Conservation (phyloP, 2,329 filamentous ascomycete species). For the Penicillium decumbens region DNA sequence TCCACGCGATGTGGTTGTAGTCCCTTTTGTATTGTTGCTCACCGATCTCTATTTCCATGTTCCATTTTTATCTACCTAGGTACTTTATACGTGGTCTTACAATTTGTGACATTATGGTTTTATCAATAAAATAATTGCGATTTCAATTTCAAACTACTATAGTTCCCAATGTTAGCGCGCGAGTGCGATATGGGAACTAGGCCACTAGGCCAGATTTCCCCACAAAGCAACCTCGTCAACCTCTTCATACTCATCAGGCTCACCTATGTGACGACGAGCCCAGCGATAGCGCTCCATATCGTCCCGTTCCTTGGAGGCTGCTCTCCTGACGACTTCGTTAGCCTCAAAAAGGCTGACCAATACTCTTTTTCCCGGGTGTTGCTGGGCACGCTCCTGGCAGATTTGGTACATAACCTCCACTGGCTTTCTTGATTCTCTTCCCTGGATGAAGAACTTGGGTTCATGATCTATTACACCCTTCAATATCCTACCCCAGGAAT, state of each 20-base stretch:
- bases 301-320: constrained; percentile 29
- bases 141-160: background rate
- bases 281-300: background rate
- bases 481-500: background rate
- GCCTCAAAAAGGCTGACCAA: constrained; percentile 57
- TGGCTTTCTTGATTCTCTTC: constrained; percentile 3
- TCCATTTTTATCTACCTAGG: no score
- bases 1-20: no score
- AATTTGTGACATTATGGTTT: no score
- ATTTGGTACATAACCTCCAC: constrained; percentile 34
- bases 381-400: constrained; percentile 30
- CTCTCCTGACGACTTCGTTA: constrained; percentile 56
- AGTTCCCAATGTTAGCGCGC: no score
- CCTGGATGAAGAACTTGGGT: constrained; percentile 8
- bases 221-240: constrained; percentile 15
- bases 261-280: no score
- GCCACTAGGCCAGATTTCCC: background rate
- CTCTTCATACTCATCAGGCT: background rate
- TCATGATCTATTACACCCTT: background rate
- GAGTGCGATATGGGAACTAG: no score
- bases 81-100: no score
- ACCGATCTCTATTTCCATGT: no score
- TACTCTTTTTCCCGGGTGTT: constrained; percentile 42
- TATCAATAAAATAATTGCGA: background rate
- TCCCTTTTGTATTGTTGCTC: no score